phyloP scores from a whole-genome alignment of 179 eudicot species.

The Heliamphora pulchella region DNA sequence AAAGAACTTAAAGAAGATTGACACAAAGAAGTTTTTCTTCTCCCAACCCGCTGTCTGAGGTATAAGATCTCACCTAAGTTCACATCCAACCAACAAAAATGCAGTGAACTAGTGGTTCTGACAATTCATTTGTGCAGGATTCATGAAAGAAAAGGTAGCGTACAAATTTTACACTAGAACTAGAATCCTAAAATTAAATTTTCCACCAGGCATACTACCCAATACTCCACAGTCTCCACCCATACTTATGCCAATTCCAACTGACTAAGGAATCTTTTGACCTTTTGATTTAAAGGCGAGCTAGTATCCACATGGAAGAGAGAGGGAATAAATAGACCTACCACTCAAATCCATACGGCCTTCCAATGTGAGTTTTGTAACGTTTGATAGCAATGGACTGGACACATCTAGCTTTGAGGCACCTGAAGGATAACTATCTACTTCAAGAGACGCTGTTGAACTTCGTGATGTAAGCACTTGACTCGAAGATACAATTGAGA shows the following conservation, averaged over 20 bases:
- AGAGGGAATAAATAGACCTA: constrained; percentile 21
- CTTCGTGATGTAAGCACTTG: constrained; percentile 12
- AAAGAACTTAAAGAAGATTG: not conserved
- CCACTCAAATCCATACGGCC: constrained; percentile 74
- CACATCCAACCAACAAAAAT: not conserved
- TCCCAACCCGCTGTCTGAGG: not conserved
- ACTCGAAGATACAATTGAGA: constrained; percentile 44
- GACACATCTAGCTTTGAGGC: constrained; percentile 19
- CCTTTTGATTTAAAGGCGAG: not conserved
- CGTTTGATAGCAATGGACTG: constrained; percentile 28
- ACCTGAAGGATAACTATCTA: constrained; percentile 17
- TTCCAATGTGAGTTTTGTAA: constrained; percentile 65
- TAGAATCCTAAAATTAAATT: not conserved
- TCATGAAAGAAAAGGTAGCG: not conserved
- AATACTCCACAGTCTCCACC: not conserved
- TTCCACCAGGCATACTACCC: not conserved
- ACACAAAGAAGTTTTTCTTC: not conserved
- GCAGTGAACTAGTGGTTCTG: not conserved
- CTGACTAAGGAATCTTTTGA: not conserved
- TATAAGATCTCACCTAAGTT: not conserved
- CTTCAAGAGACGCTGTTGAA: constrained; percentile 7
- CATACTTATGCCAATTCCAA: not conserved
- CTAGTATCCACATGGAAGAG: not conserved
- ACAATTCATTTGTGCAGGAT: not conserved
- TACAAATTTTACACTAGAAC: not conserved